Evolutionary conservation across 345 rosid species (phyloP), one percentile per base, ranked within the genome.

Genomic region (Sonneratia alba): DNA sequence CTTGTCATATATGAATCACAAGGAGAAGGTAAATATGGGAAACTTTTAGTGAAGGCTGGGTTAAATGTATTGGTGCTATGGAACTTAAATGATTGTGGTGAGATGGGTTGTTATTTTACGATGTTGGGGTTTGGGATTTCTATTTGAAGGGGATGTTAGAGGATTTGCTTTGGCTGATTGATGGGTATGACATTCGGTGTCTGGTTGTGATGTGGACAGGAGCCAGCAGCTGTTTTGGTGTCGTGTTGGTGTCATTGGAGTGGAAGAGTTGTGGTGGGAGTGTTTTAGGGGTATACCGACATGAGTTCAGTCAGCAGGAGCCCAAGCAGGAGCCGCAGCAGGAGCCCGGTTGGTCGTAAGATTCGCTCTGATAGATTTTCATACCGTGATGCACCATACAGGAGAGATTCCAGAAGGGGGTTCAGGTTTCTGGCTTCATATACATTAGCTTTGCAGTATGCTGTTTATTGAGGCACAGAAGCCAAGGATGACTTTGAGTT

Each of bases 301-400:
- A 89, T 89, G 96, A 82, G 90, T 81, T 83, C 89, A 69, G 77
- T 70, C 75, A 86, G 89, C 90, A 79, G 87, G 87, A 93, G 93
- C 90, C 77, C 79, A 36, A 87, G 89, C 86, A 77, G 88, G 73
- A 84, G 88, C 89, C 80, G 96, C 76, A 87, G 92, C 84, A 78
- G 92, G 81, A 91, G 96, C 74, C 98, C 96, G 5, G 78, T 87
- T 84, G 92, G 82, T 86, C 97, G 97, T 72, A 94, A 85, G 82
- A 88, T 91, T 81, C 95, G 97, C 62, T 80, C 91, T 70, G 91
- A 90, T 51, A 92, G 92, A 34, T 78, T 81, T 77, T 85, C 99
- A 53, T 95, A 89, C 77, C 92, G 93, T 67, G 85, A 90, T 87
- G 96, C 95, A 76, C 97, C 97, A 67, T 95, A 89, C 87, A 79